Base-by-base conservation (phyloP, 768 basidiomycete genomes). In the Leucocoprinus leucothites region DNA sequence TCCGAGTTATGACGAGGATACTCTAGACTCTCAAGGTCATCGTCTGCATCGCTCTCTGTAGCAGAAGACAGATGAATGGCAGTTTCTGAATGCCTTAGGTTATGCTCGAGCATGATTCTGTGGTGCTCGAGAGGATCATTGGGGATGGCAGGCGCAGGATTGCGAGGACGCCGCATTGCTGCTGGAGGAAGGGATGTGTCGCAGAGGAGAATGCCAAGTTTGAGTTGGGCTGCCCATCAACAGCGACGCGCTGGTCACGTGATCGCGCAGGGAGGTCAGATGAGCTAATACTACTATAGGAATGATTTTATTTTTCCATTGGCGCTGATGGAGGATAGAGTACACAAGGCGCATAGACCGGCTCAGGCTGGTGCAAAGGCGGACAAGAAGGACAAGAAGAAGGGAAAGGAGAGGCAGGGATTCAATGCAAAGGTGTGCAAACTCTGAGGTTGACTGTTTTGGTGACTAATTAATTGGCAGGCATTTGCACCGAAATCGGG, bases 401-500 rank as follows among this genome's bases (percentile, higher is more conserved):
- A 85, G 67, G 79, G 80, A 58, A 82, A 89, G 63, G 81, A 86
- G 60, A 86, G 84, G 41, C 84, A 85, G 41, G 87, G 85, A 5
- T 90, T 87, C 73, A 98, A 98, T 66, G 93, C 94, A 71, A 98
- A 97, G 79, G 95, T 89, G 54, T 44, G 73, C 65, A 16, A 19
- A 28, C 34, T 7, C 9, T 11, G n/a, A 22, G 13, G 6, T 49
- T 36, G 36, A 11, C 7, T n/a, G 21, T 51, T 2, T 44, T 26
- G 21, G 48, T 58, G 57, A 24, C 25, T 26, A 55, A 53, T 21
- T 48, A 24, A 24, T 24, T 50, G 53, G 9, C 61, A 88, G 94
- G 96, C 96, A 1, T 98, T 98, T 71, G 94, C 94, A 14, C 91
- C 89, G 28, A 89, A 82, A 72, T 97, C 94, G 34, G 96, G 92